Percentiles rank a stretch among this genome's conserved stretches.
Conservation (phyloP, 768 basidiomycete species). For the Auriscalpium microsporum region DNA sequence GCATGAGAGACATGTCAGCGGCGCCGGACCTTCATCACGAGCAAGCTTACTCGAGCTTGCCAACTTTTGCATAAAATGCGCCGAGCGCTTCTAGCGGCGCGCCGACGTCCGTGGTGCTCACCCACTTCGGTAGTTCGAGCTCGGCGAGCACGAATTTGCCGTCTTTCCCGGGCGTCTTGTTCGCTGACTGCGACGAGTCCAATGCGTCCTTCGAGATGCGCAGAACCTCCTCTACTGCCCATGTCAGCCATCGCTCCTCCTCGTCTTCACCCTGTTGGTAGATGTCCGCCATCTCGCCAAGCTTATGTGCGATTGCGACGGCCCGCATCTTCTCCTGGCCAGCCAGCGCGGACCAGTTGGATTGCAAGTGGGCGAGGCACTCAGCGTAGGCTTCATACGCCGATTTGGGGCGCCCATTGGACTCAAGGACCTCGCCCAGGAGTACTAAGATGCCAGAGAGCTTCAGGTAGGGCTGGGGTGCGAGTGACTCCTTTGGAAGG, state of each 20-base stretch:
- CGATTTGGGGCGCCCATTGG: conserved; percentile 22
- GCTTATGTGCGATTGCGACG: conserved; percentile 37
- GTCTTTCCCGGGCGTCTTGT: conserved; percentile 6
- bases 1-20: neutral
- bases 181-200: neutral
- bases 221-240: conserved; percentile 37
- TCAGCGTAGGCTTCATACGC: conserved; percentile 20
- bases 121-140: conserved; percentile 54
- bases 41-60: conserved; percentile 45
- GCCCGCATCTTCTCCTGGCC: conserved; percentile 34
- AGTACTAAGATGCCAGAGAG: conserved; percentile 57
- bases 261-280: conserved; percentile 28
- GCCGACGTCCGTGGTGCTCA: conserved; percentile 48
- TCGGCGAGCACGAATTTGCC: conserved; percentile 26
- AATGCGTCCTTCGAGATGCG: conserved; percentile 28
- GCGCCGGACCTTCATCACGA: conserved; percentile 2
- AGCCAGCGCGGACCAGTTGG: conserved; percentile 18
- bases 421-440: conserved; percentile 49
- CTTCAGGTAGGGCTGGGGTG: conserved; percentile 50
- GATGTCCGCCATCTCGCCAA: conserved; percentile 33
- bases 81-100: conserved; percentile 64
- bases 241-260: conserved; percentile 35
- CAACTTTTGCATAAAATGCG: conserved; percentile 46
- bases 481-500: conserved; percentile 30
- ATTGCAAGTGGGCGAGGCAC: conserved; percentile 21